phyloP scores from a whole-genome alignment of 345 rosid species.

The Trapa incisa region DNA sequence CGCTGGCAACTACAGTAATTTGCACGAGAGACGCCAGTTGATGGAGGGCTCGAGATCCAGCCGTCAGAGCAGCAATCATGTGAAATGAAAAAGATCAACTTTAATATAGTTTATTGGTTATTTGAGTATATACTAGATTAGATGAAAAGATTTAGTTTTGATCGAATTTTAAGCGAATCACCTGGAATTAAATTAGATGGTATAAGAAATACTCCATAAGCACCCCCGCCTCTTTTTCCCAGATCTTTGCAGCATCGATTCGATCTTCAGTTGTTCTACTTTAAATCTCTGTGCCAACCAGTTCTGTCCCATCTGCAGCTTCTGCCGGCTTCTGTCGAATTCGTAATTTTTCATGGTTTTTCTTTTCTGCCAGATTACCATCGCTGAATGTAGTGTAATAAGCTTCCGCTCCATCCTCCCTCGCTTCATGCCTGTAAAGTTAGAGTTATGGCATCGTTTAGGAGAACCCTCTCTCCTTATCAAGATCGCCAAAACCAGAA shows the following conservation, averaged over 20 bases:
- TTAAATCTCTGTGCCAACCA: background rate
- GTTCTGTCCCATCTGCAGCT: background rate
- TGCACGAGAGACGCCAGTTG: too few relatives aligned
- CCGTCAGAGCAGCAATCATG: too few relatives aligned
- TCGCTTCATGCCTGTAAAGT: background rate
- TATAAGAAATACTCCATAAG: too few relatives aligned
- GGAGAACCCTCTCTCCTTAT: slow-evolving; percentile 78
- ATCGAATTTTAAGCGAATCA: too few relatives aligned
- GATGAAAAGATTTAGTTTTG: too few relatives aligned
- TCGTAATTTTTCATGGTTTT: background rate
- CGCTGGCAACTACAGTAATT: too few relatives aligned
- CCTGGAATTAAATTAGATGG: too few relatives aligned
- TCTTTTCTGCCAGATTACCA: background rate
- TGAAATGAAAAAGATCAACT: too few relatives aligned
- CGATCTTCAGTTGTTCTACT: background rate
- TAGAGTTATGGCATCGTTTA: slow-evolving; percentile 61
- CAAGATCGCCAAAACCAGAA: slow-evolving; percentile 46
- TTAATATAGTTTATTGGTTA: too few relatives aligned
- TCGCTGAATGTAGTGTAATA: background rate
- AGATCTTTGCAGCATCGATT: background rate
- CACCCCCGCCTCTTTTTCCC: too few relatives aligned
- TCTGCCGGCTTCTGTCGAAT: background rate
- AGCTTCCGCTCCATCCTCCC: background rate
- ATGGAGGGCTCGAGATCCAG: too few relatives aligned
- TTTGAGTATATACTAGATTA: too few relatives aligned